phyloP scores from a whole-genome alignment of 441 rosid genomes.

The Euphorbia schlechtendalii region DNA sequence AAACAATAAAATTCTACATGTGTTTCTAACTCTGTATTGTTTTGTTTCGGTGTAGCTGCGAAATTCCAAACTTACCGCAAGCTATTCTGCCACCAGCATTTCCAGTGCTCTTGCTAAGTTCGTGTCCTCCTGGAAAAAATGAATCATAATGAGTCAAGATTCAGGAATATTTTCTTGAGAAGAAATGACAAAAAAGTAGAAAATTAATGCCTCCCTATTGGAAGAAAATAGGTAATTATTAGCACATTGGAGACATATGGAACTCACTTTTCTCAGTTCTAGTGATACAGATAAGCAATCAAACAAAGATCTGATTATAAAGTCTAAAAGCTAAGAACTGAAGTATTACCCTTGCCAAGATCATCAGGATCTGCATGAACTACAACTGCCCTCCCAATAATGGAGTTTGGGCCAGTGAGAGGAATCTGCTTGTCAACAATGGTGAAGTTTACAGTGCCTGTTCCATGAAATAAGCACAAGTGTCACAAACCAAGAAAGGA shows the following conservation, averaged over 20 bases:
- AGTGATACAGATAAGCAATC: not conserved
- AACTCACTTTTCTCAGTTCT: not conserved
- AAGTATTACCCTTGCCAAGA: conserved; percentile 75
- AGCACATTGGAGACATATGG: not conserved
- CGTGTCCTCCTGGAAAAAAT: conserved; percentile 67
- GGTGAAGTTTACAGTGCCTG: conserved; percentile 67
- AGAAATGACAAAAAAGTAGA: not conserved
- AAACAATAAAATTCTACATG: too few species aligned
- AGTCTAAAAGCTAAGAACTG: not conserved
- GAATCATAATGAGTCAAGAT: not conserved
- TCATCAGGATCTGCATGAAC: conserved; percentile 93
- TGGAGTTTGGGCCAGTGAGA: conserved; percentile 66
- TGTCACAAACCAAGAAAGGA: not conserved
- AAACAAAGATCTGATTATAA: not conserved
- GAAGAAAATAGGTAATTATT: not conserved
- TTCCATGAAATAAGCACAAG: conserved; percentile 5
- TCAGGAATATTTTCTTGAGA: not conserved
- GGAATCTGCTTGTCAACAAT: conserved; percentile 75
- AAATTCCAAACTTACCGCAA: conserved; percentile 46
- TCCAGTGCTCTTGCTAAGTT: conserved; percentile 76
- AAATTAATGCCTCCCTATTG: not conserved
- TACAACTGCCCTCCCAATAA: conserved; percentile 91
- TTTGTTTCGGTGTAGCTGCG: not conserved
- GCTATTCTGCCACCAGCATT: conserved; percentile 87
- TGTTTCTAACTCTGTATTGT: too few species aligned